Conservation (phyloP, 164 flowering plant species). For the Aristolochia fimbriata region DNA sequence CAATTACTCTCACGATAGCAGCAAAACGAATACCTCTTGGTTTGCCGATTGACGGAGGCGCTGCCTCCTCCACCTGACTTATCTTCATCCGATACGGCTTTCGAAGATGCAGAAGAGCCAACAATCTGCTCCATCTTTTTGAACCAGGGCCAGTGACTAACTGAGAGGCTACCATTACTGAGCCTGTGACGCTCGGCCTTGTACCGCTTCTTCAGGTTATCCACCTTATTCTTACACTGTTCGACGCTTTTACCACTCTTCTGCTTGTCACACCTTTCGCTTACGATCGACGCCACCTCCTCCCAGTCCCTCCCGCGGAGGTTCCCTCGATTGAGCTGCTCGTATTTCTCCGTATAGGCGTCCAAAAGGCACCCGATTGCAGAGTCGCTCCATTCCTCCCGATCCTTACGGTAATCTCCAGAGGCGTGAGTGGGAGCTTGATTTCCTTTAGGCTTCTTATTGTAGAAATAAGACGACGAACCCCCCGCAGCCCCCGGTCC, state of each 20-base stretch:
- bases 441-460: constrained; percentile 13
- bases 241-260: constrained; percentile 56
- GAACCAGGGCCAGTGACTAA: constrained; percentile 91
- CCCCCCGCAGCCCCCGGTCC: too few species aligned
- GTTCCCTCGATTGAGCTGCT: constrained; percentile 35
- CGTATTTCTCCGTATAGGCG: constrained; percentile 35
- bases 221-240: constrained; percentile 96
- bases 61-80: constrained; percentile 22
- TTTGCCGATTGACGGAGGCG: constrained; percentile 25
- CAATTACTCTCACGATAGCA: not conserved
- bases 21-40: constrained; percentile 42
- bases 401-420: constrained; percentile 28
- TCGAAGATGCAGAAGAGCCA: constrained; percentile 40
- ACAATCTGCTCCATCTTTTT: constrained; percentile 79
- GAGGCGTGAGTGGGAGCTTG: not conserved
- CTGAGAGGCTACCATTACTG: constrained; percentile 43
- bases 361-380: constrained; percentile 31
- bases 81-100: constrained; percentile 48
- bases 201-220: constrained; percentile 90
- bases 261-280: constrained; percentile 11
- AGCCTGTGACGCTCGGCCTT: constrained; percentile 77
- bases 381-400: constrained; percentile 44
- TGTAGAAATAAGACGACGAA: constrained; percentile 9
- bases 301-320: constrained; percentile 42
- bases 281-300: constrained; percentile 30